phyloP scores from a whole-genome alignment of 176 grass and related monocot genomes.

The Rhynchospora tenuis region DNA sequence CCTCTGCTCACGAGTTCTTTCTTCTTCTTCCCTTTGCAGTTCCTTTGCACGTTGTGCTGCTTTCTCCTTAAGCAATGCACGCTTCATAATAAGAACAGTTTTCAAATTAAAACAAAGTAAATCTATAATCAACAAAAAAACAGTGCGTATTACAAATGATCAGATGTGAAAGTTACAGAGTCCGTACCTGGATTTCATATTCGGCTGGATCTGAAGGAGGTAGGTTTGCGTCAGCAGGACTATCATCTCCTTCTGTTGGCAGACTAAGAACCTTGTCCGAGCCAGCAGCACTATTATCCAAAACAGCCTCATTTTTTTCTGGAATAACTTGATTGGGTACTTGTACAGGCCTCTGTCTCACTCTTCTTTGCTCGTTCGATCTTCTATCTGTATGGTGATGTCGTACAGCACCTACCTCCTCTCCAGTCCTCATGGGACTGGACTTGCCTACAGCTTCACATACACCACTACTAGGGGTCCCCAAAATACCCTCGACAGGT shows the following conservation, averaged over 20 bases:
- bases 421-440: conserved; percentile 29
- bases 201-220: conserved; percentile 12
- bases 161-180: too few relatives aligned
- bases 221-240: conserved; percentile 6
- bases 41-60: conserved; percentile 83
- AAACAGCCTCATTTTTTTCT: neutral
- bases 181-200: conserved; percentile 21
- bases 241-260: conserved; percentile 2
- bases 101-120: neutral
- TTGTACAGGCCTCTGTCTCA: neutral
- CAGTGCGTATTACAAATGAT: conserved; percentile 16
- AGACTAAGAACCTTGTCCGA: conserved; percentile 4
- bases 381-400: conserved; percentile 38
- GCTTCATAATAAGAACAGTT: conserved; percentile 37
- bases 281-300: neutral
- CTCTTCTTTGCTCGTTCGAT: neutral
- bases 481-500: conserved; percentile 16
- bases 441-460: conserved; percentile 11
- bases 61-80: conserved; percentile 73
- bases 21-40: conserved; percentile 82
- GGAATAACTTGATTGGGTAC: conserved; percentile 1
- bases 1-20: conserved; percentile 73
- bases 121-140: conserved; percentile 25
- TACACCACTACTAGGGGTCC: conserved; percentile 5
- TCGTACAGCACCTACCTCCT: conserved; percentile 18